Conservation (phyloP, 2,329 filamentous ascomycete species). For the Phaeosphaeria sp. region DNA sequence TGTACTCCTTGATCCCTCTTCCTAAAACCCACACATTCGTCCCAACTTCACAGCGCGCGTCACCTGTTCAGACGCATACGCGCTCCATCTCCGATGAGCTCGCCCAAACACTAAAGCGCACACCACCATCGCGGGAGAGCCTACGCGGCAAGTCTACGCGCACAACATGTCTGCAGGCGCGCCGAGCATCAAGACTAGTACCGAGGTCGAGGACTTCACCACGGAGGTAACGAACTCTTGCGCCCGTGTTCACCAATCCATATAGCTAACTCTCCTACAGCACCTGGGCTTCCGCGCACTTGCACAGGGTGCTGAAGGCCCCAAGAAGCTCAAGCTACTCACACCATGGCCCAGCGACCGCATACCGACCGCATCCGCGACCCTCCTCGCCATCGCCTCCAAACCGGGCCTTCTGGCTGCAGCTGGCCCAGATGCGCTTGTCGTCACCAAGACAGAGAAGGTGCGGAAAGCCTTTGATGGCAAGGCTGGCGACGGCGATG, state of each 20-base stretch:
- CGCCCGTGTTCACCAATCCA: background rate
- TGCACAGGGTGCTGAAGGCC: slow-evolving; percentile 66
- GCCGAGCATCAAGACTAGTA: slow-evolving; percentile 60
- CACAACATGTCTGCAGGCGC: slow-evolving; percentile 57
- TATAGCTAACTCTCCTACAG: slow-evolving; percentile 45
- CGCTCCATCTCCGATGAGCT: slow-evolving; percentile 37
- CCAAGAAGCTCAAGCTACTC: slow-evolving; percentile 80
- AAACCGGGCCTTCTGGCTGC: slow-evolving; percentile 83
- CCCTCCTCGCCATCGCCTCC: slow-evolving; percentile 83
- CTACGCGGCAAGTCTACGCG: slow-evolving; percentile 28
- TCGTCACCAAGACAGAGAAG: slow-evolving; percentile 77
- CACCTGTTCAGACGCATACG: slow-evolving; percentile 6
- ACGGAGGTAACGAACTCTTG: slow-evolving; percentile 69
- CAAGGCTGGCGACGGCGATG: slow-evolving; percentile 63
- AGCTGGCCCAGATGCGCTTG: slow-evolving; percentile 79
- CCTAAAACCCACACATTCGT: slow-evolving; percentile 15
- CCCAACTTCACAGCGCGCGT: background rate
- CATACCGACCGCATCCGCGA: slow-evolving; percentile 77
- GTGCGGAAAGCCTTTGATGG: slow-evolving; percentile 76
- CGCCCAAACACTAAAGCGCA: slow-evolving; percentile 25
- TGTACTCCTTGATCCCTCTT: slow-evolving; percentile 32
- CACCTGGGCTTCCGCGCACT: slow-evolving; percentile 78
- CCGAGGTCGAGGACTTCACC: slow-evolving; percentile 77
- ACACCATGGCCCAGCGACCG: slow-evolving; percentile 74
- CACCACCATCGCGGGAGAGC: slow-evolving; percentile 35